Evolutionary conservation across 1,284 basidiomycete genomes (phyloP), one percentile per base, ranked within the genome.

Genomic region (Boletus semigastroideus): DNA sequence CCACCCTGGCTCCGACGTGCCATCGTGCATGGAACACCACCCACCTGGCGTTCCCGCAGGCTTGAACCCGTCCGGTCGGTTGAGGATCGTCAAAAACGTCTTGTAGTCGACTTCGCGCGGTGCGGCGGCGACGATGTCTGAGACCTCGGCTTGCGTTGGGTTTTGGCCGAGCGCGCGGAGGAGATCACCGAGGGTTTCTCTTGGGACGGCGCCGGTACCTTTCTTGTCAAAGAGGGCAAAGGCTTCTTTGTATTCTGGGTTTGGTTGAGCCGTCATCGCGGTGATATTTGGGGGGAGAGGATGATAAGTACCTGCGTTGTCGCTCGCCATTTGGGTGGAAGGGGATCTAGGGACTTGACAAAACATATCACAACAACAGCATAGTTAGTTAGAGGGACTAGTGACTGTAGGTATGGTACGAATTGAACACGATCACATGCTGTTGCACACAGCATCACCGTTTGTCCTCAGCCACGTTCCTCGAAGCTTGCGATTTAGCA

Each of bases 191-290:
- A 99, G 78, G 1, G 87, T 90, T 60, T 95, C 92, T 94, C 94
- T 3, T 16, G 62, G 87, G 33, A 99, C 92, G 39, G 88, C 53
- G 17, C 94, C 94, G 3, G 90, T 92, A 30, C 96, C 95, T 63
- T 88, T 87, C 78, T 99, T 99, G 78, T 99, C 96, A 70, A 98
- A 98, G 25, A 99, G 86, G 31, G 94, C 94, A 67, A 98, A 98
- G 6, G 95, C 95, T 73, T 98, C 94, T 65, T 93, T 92, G 80
- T 94, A 94, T 74, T 95, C 93, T 90, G 75, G 31, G 46, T 34
- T 36, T 20, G 30, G 8, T 11, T 46, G 10, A 22, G 22, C 4
- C 4, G 22, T 22, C 22, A 22, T 22, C 22, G 22, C 22, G 22
- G 5, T 22, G 22, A 22, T 22, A 3, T 22, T 22, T 22, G 22